Evolutionary conservation across 306 rosid species (phyloP).

Genomic region (Citrullus mucosospermus): DNA sequence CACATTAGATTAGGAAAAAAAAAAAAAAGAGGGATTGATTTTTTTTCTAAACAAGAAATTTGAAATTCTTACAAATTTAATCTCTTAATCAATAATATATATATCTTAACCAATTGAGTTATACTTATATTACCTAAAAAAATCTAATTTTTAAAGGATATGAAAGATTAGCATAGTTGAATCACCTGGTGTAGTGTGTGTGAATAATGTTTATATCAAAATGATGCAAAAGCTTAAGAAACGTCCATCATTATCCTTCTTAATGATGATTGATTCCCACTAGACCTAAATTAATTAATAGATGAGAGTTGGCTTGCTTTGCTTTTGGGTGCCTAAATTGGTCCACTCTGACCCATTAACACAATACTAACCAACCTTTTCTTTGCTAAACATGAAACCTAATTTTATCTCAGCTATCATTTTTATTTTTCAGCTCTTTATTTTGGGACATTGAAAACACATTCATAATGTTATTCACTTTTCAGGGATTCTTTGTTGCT

Average conservation of each 20-base stretch:
- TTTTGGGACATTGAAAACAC: background rate
- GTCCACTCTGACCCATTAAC: slow-evolving; percentile 6
- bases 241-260: background rate
- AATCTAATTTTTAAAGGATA: too few species aligned
- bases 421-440: background rate
- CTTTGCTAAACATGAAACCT: background rate
- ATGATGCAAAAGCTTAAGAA: background rate
- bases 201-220: background rate
- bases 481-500: background rate
- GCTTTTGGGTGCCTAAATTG: slow-evolving; percentile 1
- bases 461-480: background rate
- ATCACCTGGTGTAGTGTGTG: background rate
- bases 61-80: too few species aligned
- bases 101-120: too few species aligned
- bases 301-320: slow-evolving; percentile 7
- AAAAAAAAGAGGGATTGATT: too few species aligned
- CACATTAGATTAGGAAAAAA: too few species aligned
- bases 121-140: too few species aligned
- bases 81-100: too few species aligned
- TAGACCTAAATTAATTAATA: background rate
- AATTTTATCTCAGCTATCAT: background rate
- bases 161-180: background rate
- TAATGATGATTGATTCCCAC: slow-evolving; percentile 6
- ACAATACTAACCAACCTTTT: background rate
- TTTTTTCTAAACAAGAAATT: too few species aligned